Percentiles rank a stretch among this genome's conserved stretches.
Evolutionary conservation across 441 rosid genomes (phyloP).

Genomic region (Dalechampia spathulata): DNA sequence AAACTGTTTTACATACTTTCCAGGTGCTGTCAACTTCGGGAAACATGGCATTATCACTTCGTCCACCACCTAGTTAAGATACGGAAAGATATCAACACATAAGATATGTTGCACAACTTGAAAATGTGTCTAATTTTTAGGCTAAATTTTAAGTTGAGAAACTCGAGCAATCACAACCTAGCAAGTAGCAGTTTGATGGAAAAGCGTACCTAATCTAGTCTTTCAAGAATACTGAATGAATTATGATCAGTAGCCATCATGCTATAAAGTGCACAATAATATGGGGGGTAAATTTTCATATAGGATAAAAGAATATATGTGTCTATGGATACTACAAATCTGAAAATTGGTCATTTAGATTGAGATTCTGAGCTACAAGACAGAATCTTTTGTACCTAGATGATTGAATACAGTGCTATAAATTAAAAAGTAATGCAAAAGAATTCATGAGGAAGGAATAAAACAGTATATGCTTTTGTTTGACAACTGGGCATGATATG

Average conservation of each 20-base stretch:
- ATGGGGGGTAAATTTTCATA: background rate
- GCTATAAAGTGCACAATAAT: background rate
- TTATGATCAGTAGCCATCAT: background rate
- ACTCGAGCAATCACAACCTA: background rate
- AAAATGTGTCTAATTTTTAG: no score
- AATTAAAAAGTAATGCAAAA: background rate
- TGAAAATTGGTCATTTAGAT: background rate
- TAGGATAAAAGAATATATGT: background rate
- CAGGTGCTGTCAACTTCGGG: constrained; percentile 95
- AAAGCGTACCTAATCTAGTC: background rate
- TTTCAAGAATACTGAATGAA: no score
- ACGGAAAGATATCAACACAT: constrained; percentile 7
- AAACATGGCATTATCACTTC: constrained; percentile 64
- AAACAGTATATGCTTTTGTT: background rate
- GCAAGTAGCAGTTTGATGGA: background rate
- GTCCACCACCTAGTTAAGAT: constrained; percentile 41
- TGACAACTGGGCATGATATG: background rate
- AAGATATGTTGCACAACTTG: constrained; percentile 10
- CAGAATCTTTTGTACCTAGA: background rate
- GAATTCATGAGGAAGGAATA: no score
- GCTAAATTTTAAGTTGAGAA: no score
- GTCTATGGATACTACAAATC: no score
- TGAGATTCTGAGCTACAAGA: background rate
- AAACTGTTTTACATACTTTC: constrained; percentile 46
- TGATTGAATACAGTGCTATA: no score